Evolutionary conservation across 2,329 filamentous ascomycete genomes (phyloP).

Genomic region (Penicillium sp.): DNA sequence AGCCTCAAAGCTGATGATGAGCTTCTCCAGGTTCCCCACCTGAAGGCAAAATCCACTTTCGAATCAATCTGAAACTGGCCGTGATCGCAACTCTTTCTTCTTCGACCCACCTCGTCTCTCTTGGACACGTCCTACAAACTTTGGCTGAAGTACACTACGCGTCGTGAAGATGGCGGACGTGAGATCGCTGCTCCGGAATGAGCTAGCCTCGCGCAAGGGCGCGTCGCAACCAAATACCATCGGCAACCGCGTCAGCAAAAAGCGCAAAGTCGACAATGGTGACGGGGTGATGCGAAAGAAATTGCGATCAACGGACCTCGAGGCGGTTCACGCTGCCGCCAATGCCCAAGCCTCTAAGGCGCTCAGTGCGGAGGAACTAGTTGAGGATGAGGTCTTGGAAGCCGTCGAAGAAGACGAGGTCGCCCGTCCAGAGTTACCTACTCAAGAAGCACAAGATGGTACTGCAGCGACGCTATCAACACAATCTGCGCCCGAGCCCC

Average conservation of each 20-base stretch:
- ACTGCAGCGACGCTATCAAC: slow-evolving; percentile 10
- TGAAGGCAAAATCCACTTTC: slow-evolving; percentile 23
- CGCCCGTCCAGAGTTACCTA: slow-evolving; percentile 27
- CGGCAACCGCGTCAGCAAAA: slow-evolving; percentile 49
- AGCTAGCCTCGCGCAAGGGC: slow-evolving; percentile 73
- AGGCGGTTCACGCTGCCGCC: slow-evolving; percentile 36
- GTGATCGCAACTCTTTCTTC: slow-evolving; percentile 6
- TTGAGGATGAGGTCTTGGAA: slow-evolving; percentile 32
- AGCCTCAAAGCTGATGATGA: slow-evolving; percentile 16
- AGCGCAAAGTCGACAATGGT: slow-evolving; percentile 55
- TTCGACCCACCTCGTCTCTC: background rate
- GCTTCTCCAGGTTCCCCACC: slow-evolving; percentile 31
- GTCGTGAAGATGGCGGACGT: slow-evolving; percentile 69
- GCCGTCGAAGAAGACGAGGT: slow-evolving; percentile 29
- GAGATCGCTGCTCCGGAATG: slow-evolving; percentile 74
- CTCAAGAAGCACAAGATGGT: slow-evolving; percentile 16
- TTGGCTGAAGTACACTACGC: background rate
- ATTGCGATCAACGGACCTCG: slow-evolving; percentile 39
- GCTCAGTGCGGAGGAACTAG: slow-evolving; percentile 27
- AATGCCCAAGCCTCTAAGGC: slow-evolving; percentile 31
- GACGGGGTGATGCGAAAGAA: slow-evolving; percentile 48
- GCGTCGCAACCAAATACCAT: slow-evolving; percentile 55
- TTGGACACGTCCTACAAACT: background rate
- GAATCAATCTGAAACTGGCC: slow-evolving; percentile 17
- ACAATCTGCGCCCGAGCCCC: slow-evolving; percentile 6